phyloP scores from a whole-genome alignment of 768 basidiomycete species.

The Collybiopsis confluens region DNA sequence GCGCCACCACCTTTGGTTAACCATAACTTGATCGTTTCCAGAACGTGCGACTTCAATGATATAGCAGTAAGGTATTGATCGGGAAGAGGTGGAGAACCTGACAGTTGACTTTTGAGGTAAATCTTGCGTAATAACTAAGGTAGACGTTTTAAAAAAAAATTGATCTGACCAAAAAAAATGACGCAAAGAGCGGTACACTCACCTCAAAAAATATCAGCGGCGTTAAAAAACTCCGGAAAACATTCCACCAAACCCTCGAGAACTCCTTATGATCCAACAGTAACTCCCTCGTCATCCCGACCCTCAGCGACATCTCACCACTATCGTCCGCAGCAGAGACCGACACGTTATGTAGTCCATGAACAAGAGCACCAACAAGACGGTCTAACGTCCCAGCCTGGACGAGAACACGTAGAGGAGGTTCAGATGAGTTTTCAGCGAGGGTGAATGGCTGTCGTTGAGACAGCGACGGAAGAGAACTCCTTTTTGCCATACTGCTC shows the following conservation, averaged over 20 bases:
- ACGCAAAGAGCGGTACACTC: conserved; percentile 15
- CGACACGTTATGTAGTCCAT: too few species aligned
- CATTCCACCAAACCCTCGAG: conserved; percentile 77
- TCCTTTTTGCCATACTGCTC: too few species aligned
- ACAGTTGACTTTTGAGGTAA: conserved; percentile 44
- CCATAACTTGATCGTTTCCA: too few species aligned
- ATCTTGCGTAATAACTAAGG: too few species aligned
- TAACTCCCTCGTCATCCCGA: conserved; percentile 69
- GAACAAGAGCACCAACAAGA: too few species aligned
- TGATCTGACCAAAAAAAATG: not conserved
- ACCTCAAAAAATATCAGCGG: conserved; percentile 86
- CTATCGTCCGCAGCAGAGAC: conserved; percentile 85
- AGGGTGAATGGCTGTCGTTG: too few species aligned
- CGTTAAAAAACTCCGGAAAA: too few species aligned
- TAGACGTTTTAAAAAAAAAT: too few species aligned
- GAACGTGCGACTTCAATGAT: conserved; percentile 52
- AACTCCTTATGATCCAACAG: conserved; percentile 73
- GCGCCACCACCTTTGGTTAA: conserved; percentile 68
- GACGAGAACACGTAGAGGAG: too few species aligned
- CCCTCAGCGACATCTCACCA: conserved; percentile 75
- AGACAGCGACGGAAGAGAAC: too few species aligned
- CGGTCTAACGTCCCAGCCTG: too few species aligned
- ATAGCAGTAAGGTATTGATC: conserved; percentile 47
- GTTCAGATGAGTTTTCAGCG: too few species aligned
- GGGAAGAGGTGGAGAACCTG: conserved; percentile 34